A percentile compares a stretch with the other conserved stretches of the same genome.
phyloP scores from a whole-genome alignment of 2,329 filamentous ascomycete genomes.

The Verticillium albo-atrum region DNA sequence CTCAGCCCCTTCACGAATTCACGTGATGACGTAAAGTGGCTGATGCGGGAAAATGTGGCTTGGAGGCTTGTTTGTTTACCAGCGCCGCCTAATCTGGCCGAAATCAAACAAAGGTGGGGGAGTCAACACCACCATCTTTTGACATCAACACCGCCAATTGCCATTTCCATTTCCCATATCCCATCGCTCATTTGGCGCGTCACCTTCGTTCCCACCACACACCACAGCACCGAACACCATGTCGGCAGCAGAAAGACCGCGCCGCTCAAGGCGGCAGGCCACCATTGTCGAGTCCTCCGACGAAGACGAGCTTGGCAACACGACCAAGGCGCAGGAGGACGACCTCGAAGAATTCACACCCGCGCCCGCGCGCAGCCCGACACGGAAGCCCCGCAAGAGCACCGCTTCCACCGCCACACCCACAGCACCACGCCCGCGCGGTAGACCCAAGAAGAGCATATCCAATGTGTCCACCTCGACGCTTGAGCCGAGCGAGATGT shows the following conservation, averaged over 20 bases:
- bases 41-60: background rate
- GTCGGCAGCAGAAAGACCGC: conserved; percentile 20
- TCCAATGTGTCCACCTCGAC: conserved; percentile 29
- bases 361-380: conserved; percentile 54
- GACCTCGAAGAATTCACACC: conserved; percentile 78
- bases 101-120: conserved; percentile 10
- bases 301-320: conserved; percentile 53
- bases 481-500: conserved; percentile 29
- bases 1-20: conserved; percentile 3
- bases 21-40: background rate
- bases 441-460: conserved; percentile 37
- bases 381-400: conserved; percentile 30
- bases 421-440: conserved; percentile 23
- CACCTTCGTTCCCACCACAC: conserved; percentile 1
- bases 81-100: conserved; percentile 9
- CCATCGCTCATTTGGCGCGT: background rate
- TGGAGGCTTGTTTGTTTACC: conserved; percentile 14
- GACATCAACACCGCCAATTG: background rate
- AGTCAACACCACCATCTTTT: background rate
- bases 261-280: conserved; percentile 61
- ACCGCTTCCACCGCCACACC: conserved; percentile 36
- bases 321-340: conserved; percentile 50
- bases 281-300: conserved; percentile 81
- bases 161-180: background rate
- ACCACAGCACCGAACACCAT: conserved; percentile 1